Percentiles rank a stretch among this genome's conserved stretches.
Conservation (phyloP, 139 green algal genomes). For the Tetradesmus lagerheimii region DNA sequence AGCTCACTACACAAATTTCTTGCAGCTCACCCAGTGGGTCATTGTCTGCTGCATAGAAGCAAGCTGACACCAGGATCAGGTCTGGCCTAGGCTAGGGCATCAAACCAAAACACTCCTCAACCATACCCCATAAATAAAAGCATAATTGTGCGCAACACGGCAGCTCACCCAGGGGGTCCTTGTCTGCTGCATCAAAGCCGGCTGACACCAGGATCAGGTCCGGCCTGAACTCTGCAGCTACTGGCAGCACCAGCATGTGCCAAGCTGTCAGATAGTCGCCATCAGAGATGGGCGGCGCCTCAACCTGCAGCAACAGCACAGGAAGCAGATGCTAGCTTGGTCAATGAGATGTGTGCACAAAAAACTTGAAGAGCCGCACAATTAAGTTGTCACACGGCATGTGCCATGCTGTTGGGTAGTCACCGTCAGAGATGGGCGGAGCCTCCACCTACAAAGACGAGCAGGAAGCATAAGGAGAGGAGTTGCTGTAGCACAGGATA, state of each 20-base stretch:
- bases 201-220: conserved; percentile 79
- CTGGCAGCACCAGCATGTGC: conserved; percentile 62
- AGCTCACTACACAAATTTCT: too few relatives aligned
- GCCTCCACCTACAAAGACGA: background rate
- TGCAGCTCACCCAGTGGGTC: conserved; percentile 61
- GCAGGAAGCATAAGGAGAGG: background rate
- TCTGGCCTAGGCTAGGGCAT: too few relatives aligned
- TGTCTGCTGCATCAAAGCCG: conserved; percentile 76
- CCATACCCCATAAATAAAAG: too few relatives aligned
- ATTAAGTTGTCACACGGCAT: background rate
- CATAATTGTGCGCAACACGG: too few relatives aligned
- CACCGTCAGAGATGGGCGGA: conserved; percentile 47
- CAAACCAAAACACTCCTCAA: too few relatives aligned
- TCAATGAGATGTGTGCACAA: too few relatives aligned
- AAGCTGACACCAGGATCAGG: conserved; percentile 62
- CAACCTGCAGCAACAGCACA: background rate
- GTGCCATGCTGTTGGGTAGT: conserved; percentile 64
- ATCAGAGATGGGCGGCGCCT: conserved; percentile 30
- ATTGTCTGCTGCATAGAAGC: conserved; percentile 74
- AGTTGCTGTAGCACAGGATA: too few relatives aligned
- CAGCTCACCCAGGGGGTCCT: conserved; percentile 63
- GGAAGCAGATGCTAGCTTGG: too few relatives aligned
- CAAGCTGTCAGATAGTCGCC: conserved; percentile 69
- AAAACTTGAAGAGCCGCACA: too few relatives aligned
- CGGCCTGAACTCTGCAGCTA: conserved; percentile 70